Evolutionary conservation across 345 rosid species (phyloP), one percentile per base, ranked within the genome.

Genomic region (Adansonia digitata): DNA sequence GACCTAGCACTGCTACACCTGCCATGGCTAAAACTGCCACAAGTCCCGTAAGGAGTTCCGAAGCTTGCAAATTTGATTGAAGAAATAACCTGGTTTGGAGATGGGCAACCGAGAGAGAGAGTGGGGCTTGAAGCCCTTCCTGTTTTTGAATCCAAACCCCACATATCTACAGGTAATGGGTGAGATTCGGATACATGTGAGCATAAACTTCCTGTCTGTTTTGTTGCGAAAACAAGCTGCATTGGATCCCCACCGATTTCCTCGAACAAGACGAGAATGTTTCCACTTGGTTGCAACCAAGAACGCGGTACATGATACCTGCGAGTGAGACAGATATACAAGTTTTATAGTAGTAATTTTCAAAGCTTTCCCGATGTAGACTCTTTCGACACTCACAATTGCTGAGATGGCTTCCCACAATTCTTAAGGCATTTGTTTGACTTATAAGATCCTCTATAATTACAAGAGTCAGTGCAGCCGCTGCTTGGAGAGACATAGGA

Each of bases 261-360:
- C 85, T 92, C 97, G 7, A 94, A 91, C 81, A 94, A 81, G 49
- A 94, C 97, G 71, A 94, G 88, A 52, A 78, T 84, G 85, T 94
- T 94, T 45, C 86, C 89, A 17, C 86, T 88, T 45, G 92, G 74
- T 82, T 88, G 71, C 71, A 92, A 53, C 98, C 98, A 92, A 31
- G 97, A 89, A 37, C 95, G 98, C 26, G 98, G 97, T 49, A 94
- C 86, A 43, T 94, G 98, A 78, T 94, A 92, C 82, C 98, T 94
- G 79, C 51, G 51, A 74, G 67, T 60, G 59, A 39, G 65, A 17
- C 7, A 1, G 67, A 56, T 42, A 42, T 42, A 72, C 39, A 17
- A 17, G 20, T 39, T 43, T 34, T 51, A 18, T 2, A 45, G 18
- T 34, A 22, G n/a, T 8, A 29, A 24, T 68, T 22, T 26, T 37